Evolutionary conservation across 805 yeast species (phyloP), one percentile per base, ranked within the genome.

Genomic region (Wickerhamiella hasegawae): DNA sequence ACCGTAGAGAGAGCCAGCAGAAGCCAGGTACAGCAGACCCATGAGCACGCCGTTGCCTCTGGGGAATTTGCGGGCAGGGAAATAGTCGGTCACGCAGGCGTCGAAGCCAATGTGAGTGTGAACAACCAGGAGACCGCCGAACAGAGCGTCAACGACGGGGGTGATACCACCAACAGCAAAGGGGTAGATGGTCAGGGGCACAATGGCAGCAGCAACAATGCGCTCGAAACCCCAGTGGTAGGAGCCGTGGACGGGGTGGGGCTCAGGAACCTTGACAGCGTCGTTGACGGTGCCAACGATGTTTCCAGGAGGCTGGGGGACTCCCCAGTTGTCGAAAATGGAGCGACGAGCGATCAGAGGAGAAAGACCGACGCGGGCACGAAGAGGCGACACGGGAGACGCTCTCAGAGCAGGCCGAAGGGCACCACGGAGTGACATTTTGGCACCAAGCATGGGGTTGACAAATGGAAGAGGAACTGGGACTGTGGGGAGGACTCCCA

Each of bases 141-240:
- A 67, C 1, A 72, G 51, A 4, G 92, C 71, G 59, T 90, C 98
- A 23, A 74, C 53, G 17, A 75, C 60, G 10, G 93, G 77, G 4
- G 75, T 63, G 43, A 71, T 58, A 12, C 76, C 69, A 20, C 94
- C 95, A 32, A 77, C 66, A 26, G 77, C 68, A 45, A 84, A 69
- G 17, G 97, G 94, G 17, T 75, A 60, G 27, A 76, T 67, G 20
- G 74, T 66, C 41, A 87, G 61, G 22, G 98, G 98, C 18, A 83
- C 67, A 54, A 85, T 62, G 9, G 76, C 71, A 14, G 76, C 55
- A 3, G 92, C 66, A 24, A 83, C 60, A 4, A 71, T 49, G 46
- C 81, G 71, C 65, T 87, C 98, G 48, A 76, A 74, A n/a, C 80
- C 63, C 98, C 98, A 87, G 63, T 85, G 97, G 55, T 72, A 68